These are phyloP conservation scores for Pharnaceum exiguum DNA, from an alignment of 148 eudicot genomes.

Conservation along the genomic window DNA sequence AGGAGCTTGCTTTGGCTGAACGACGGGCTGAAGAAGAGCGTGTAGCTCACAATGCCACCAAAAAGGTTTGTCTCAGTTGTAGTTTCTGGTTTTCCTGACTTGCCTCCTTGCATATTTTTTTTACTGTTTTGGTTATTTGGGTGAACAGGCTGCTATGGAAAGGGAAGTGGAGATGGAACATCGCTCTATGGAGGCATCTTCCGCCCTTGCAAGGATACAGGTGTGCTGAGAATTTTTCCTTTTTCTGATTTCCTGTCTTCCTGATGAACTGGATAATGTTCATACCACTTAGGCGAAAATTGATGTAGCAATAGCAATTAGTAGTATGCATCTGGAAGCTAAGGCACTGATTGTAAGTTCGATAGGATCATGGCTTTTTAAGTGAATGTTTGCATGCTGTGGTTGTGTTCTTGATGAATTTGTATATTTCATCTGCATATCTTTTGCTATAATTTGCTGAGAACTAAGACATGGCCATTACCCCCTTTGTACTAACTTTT, in stretches of 20 bases:
- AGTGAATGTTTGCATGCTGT: too few species aligned
- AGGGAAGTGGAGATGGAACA: conserved; percentile 98
- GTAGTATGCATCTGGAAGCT: too few species aligned
- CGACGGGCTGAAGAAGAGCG: conserved; percentile 95
- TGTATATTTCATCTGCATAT: too few species aligned
- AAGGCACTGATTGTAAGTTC: too few species aligned
- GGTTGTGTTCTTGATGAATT: too few species aligned
- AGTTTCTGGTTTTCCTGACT: background rate
- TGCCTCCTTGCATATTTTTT: background rate
- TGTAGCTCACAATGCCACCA: conserved; percentile 85
- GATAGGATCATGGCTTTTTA: too few species aligned
- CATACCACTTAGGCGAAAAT: too few species aligned
- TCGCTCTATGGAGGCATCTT: conserved; percentile 83
- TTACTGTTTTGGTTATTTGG: conserved; percentile 10
- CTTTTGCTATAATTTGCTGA: too few species aligned
- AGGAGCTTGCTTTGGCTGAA: conserved; percentile 89
- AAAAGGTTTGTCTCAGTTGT: conserved; percentile 46
- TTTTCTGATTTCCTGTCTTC: conserved; percentile 9
- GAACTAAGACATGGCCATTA: too few species aligned
- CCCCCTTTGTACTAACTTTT: too few species aligned
- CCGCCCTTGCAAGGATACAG: conserved; percentile 92
- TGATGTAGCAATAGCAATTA: too few species aligned
- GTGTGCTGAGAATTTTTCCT: conserved; percentile 41
- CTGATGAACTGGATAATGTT: background rate
- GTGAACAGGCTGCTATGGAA: conserved; percentile 86